A percentile compares a stretch with the other conserved stretches of the same genome.
These are phyloP conservation scores for Amauroascus niger DNA, from an alignment of 2,329 filamentous ascomycete genomes.

Conservation along the genomic window DNA sequence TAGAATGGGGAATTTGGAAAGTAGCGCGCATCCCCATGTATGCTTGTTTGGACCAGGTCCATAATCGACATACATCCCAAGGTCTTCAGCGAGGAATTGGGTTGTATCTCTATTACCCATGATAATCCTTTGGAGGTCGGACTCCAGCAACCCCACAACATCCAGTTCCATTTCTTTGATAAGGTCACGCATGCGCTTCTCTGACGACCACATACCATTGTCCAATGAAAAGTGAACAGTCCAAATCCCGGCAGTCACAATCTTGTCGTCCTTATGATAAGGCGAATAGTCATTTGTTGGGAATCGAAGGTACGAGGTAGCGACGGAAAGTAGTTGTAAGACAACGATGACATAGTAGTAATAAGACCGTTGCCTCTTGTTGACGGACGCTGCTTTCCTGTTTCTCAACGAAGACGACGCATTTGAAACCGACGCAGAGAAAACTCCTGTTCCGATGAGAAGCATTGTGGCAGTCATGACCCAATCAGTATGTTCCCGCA, in stretches of 20 bases:
- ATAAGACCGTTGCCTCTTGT: conserved; percentile 51
- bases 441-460: conserved; percentile 73
- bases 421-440: conserved; percentile 52
- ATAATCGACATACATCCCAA: conserved; percentile 98
- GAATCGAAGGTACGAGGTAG: conserved; percentile 79
- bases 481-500: conserved; percentile 93
- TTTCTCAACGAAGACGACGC: conserved; percentile 35
- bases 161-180: conserved; percentile 95
- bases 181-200: conserved; percentile 83
- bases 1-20: conserved; percentile 95
- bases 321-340: conserved; percentile 70
- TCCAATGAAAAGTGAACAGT: conserved; percentile 97
- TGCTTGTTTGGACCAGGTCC: conserved; percentile 97
- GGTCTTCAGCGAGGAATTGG: conserved; percentile 86
- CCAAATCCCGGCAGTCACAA: conserved; percentile 94
- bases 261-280: conserved; percentile 76
- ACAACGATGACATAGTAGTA: conserved; percentile 62
- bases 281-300: conserved; percentile 84
- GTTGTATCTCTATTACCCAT: conserved; percentile 98
- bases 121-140: conserved; percentile 91
- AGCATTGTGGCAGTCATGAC: conserved; percentile 82
- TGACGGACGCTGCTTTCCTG: conserved; percentile 31
- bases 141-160: conserved; percentile 87
- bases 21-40: conserved; percentile 85
- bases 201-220: conserved; percentile 98